Evolutionary conservation across 495 filamentous ascomycete species (phyloP).

Genomic region (Pyrenopolyporus hunteri): DNA sequence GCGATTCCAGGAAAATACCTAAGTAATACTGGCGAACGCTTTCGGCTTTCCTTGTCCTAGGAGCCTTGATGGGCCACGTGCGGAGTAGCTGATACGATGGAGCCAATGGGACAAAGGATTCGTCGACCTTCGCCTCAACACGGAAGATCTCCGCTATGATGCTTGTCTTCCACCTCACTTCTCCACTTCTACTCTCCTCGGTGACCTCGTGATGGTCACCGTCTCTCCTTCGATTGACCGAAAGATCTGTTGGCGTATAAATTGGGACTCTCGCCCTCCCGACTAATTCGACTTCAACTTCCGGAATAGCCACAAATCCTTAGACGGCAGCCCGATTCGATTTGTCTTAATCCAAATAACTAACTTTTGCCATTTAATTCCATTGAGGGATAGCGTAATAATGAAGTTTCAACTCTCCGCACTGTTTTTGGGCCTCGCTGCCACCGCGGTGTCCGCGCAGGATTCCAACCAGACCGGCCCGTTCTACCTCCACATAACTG

Average conservation of each 20-base stretch:
- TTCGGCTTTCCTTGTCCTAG: constrained; percentile 1
- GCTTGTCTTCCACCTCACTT: constrained; percentile 2
- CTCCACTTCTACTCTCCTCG: neutral
- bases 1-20: neutral
- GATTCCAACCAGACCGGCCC: constrained; percentile 46
- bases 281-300: neutral
- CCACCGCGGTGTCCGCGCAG: constrained; percentile 46
- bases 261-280: neutral
- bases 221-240: neutral
- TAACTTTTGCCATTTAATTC: neutral
- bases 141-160: constrained; percentile 4
- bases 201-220: constrained; percentile 24
- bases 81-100: constrained; percentile 28
- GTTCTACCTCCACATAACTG: constrained; percentile 48
- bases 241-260: constrained; percentile 19
- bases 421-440: constrained; percentile 35
- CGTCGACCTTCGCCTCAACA: neutral
- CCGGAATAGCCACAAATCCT: neutral
- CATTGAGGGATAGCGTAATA: constrained; percentile 9
- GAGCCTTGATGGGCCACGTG: constrained; percentile 16
- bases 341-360: neutral
- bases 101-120: constrained; percentile 13
- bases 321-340: neutral
- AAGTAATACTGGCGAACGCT: neutral
- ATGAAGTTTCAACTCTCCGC: constrained; percentile 44